Percentiles rank a stretch among this genome's conserved stretches.
Conservation (phyloP, 495 filamentous ascomycete species). For the Achaetomiella virescens region DNA sequence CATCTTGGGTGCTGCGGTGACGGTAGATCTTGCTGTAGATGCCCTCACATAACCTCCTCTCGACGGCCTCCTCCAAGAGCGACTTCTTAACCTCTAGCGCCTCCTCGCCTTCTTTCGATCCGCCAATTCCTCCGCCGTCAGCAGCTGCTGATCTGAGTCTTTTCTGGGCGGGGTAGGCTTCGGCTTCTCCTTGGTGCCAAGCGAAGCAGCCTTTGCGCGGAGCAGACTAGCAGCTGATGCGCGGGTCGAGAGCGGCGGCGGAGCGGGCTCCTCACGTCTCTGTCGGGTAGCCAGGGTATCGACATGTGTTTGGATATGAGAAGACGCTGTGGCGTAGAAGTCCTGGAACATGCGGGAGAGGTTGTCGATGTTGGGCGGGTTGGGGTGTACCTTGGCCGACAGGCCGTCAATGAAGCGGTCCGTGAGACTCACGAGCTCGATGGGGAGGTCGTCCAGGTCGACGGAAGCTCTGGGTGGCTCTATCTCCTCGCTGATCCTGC, state of each 20-base stretch:
- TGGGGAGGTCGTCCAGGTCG: conserved; percentile 79
- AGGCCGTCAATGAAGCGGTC: conserved; percentile 95
- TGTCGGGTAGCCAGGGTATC: conserved; percentile 70
- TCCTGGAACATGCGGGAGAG: conserved; percentile 88
- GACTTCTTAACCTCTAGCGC: conserved; percentile 67
- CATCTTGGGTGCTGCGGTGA: conserved; percentile 86
- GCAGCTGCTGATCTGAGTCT: conserved; percentile 74
- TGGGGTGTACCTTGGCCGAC: conserved; percentile 77
- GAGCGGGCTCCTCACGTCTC: conserved; percentile 48
- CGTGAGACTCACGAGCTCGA: conserved; percentile 82
- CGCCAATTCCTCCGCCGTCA: conserved; percentile 78
- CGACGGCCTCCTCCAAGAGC: conserved; percentile 85
- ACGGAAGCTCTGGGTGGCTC: conserved; percentile 52
- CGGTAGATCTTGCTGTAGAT: conserved; percentile 86
- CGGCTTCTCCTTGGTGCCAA: conserved; percentile 44
- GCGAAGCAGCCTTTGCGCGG: conserved; percentile 46
- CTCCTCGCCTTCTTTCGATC: conserved; percentile 72
- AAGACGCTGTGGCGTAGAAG: conserved; percentile 79
- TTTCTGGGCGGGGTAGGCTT: conserved; percentile 29
- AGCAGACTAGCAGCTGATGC: conserved; percentile 48
- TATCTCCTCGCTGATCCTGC: conserved; percentile 45
- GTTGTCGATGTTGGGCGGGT: conserved; percentile 75
- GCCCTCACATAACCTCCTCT: conserved; percentile 77
- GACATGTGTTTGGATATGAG: conserved; percentile 84
- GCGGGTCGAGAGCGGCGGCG: conserved; percentile 41